phyloP scores from a whole-genome alignment of 352 stramenopile genomes.

The Blastocystis sp. region DNA sequence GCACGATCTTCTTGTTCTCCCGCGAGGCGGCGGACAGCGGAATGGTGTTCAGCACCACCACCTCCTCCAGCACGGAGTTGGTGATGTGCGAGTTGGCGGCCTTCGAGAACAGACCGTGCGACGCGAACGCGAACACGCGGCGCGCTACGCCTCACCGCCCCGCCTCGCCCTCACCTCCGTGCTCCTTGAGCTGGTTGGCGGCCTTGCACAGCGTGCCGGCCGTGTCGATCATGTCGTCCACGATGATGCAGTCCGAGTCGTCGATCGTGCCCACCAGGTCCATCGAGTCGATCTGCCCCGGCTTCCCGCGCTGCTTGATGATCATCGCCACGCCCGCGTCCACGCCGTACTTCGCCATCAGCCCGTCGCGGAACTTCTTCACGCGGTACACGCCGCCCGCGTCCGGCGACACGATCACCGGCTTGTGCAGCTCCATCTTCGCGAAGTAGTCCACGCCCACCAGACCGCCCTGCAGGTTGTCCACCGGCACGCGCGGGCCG shows the following conservation, averaged over 20 bases:
- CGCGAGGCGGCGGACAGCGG: constrained; percentile 76
- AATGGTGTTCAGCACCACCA: constrained; percentile 87
- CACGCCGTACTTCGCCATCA: constrained; percentile 83
- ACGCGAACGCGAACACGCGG: constrained; percentile 97
- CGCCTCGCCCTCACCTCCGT: constrained; percentile 78
- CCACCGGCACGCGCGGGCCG: constrained; percentile 92
- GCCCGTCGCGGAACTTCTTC: constrained; percentile 99
- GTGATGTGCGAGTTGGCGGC: constrained; percentile 83
- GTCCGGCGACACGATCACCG: constrained; percentile 97
- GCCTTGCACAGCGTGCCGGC: constrained; percentile 96
- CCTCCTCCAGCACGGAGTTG: constrained; percentile 83
- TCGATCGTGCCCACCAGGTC: constrained; percentile 97
- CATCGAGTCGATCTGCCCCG: constrained; percentile 95
- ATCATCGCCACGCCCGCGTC: constrained; percentile 99
- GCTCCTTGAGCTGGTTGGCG: constrained; percentile 88
- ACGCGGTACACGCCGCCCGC: constrained; percentile 95
- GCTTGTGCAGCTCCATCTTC: constrained; percentile 95
- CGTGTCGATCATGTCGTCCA: constrained; percentile 99
- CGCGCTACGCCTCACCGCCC: constrained; percentile 70
- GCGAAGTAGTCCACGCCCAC: constrained; percentile 89
- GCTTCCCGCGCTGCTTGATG: constrained; percentile 98
- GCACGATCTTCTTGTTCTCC: constrained; percentile 91
- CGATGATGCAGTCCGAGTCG: constrained; percentile 97
- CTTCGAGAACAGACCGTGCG: constrained; percentile 93
- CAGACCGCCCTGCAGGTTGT: constrained; percentile 92